phyloP scores from a whole-genome alignment of 2,329 filamentous ascomycete species.

The Ceratocystis variospora region DNA sequence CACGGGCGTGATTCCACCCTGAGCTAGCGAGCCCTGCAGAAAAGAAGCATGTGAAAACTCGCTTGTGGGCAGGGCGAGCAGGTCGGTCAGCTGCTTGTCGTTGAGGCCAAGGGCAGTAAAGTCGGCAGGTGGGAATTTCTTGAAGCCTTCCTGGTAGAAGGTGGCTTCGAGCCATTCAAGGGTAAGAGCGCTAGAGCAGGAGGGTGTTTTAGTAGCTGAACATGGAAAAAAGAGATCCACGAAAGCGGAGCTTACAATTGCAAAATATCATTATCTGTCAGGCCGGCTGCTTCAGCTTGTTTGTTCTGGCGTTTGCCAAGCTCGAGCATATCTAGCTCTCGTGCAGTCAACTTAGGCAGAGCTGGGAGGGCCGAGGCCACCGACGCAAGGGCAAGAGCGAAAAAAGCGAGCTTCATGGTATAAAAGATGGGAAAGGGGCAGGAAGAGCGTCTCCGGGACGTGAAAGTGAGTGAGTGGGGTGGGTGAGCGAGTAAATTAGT shows the following conservation, averaged over 20 bases:
- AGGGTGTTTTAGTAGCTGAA: background rate
- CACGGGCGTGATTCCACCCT: slow-evolving; percentile 50
- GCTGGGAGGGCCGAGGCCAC: slow-evolving; percentile 36
- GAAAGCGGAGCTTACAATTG: slow-evolving; percentile 37
- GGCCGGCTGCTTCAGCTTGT: slow-evolving; percentile 33
- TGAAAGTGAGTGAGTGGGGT: slow-evolving; percentile 16
- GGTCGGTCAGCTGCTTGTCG: slow-evolving; percentile 29
- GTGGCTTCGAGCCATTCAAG: slow-evolving; percentile 60
- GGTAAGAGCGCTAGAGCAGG: slow-evolving; percentile 42
- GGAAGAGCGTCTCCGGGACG: slow-evolving; percentile 23
- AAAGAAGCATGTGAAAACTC: slow-evolving; percentile 38
- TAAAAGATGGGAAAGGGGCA: background rate
- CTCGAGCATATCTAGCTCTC: slow-evolving; percentile 35
- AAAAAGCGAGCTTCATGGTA: slow-evolving; percentile 30
- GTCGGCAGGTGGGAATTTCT: slow-evolving; percentile 48
- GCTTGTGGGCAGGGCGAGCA: slow-evolving; percentile 47
- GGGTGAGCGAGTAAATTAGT: slow-evolving; percentile 18
- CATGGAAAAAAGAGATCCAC: background rate
- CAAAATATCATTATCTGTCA: slow-evolving; percentile 42
- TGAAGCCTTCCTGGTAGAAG: slow-evolving; percentile 60
- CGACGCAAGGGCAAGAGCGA: slow-evolving; percentile 34
- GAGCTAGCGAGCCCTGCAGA: slow-evolving; percentile 43
- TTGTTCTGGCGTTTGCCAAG: slow-evolving; percentile 38
- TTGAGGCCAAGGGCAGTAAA: slow-evolving; percentile 40
- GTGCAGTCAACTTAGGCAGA: slow-evolving; percentile 30